Conservation (phyloP, 2,329 filamentous ascomycete species). For the Ascosphaera pollenicola region DNA sequence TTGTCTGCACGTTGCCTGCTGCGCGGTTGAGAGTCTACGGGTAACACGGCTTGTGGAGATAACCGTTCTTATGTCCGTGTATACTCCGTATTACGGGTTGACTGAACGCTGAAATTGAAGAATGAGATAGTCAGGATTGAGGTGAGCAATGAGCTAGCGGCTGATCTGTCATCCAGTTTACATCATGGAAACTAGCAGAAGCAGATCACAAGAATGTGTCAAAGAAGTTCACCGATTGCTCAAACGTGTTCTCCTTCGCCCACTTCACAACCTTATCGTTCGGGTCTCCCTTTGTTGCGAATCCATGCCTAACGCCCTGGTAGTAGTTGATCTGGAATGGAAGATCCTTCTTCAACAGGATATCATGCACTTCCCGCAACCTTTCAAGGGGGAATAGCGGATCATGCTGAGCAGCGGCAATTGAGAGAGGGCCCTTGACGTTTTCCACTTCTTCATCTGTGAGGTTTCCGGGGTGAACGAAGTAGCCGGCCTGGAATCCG, state of each 20-base stretch:
- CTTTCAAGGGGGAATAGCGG: conserved; percentile 28
- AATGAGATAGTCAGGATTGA: no score
- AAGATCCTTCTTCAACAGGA: conserved; percentile 28
- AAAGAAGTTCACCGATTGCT: conserved; percentile 51
- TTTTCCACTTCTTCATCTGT: conserved; percentile 40
- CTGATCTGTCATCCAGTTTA: no score
- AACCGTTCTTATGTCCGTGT: no score
- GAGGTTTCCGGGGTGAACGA: conserved; percentile 60
- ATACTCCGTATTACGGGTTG: no score
- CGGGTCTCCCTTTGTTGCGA: conserved; percentile 42
- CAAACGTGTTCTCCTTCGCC: conserved; percentile 55
- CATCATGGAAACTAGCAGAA: no score
- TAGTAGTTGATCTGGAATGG: conserved; percentile 55
- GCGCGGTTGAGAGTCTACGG: no score
- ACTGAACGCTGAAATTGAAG: no score
- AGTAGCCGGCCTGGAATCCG: conserved; percentile 44
- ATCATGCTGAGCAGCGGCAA: conserved; percentile 31
- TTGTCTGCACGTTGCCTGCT: no score
- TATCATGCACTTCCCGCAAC: conserved; percentile 35
- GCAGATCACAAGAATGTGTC: background rate
- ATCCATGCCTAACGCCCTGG: conserved; percentile 47
- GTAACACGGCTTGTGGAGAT: no score
- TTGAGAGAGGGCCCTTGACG: conserved; percentile 45
- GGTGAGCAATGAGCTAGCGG: no score
- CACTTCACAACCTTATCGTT: conserved; percentile 32